Conservation (phyloP, 192 early-diverging fungal genomes). For the Coemansia sp. region DNA sequence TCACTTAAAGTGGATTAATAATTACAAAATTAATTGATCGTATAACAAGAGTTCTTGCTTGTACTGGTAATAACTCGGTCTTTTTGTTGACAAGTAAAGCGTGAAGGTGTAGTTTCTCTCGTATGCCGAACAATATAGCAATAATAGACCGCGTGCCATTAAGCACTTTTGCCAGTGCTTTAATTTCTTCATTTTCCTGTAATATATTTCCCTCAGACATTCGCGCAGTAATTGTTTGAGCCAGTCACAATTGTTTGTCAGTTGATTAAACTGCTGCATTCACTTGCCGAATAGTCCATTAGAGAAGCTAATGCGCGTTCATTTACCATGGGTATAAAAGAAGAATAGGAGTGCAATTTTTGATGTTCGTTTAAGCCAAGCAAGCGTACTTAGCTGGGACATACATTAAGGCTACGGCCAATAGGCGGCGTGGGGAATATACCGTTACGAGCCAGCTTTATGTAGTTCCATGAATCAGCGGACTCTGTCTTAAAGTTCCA, state of each 20-base stretch:
- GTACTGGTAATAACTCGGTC: no score
- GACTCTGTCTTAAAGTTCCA: constrained; percentile 62
- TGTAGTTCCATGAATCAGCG: constrained; percentile 58
- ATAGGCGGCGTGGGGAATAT: constrained; percentile 46
- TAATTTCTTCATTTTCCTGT: no score
- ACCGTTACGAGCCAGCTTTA: constrained; percentile 36
- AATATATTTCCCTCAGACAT: not conserved
- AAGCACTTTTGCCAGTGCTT: no score
- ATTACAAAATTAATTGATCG: no score
- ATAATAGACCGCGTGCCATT: no score
- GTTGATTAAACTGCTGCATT: no score
- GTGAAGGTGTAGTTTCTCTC: no score
- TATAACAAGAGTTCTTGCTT: no score
- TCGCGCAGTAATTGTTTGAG: not conserved
- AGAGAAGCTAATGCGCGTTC: not conserved
- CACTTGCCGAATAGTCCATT: not conserved
- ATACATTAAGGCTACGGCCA: constrained; percentile 25
- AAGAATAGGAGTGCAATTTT: not conserved
- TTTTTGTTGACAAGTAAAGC: no score
- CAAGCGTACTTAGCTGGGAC: constrained; percentile 9
- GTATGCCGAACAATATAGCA: no score
- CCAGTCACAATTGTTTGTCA: no score
- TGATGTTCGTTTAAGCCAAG: not conserved
- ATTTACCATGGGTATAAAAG: not conserved
- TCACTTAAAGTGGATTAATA: no score